phyloP scores from a whole-genome alignment of 148 eudicot genomes.

The Cornus controversa region DNA sequence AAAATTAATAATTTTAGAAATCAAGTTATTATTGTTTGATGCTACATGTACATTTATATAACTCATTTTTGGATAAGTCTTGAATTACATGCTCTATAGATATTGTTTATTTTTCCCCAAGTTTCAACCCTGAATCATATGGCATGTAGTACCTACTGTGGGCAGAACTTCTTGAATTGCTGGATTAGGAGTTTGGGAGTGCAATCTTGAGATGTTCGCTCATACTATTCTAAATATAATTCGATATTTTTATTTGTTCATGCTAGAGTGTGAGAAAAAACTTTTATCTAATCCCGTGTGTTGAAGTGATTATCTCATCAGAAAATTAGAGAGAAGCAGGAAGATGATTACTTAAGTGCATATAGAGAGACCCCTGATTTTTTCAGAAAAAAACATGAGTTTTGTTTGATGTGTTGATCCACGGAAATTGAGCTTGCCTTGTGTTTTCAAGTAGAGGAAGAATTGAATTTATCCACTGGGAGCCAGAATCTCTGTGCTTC shows the following conservation, averaged over 20 bases:
- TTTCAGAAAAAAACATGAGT: background rate
- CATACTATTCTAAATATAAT: background rate
- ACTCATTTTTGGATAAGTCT: no score
- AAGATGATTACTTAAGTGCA: background rate
- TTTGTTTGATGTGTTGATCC: background rate
- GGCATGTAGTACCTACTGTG: background rate
- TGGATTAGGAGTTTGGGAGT: background rate
- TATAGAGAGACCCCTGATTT: background rate
- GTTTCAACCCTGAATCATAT: background rate
- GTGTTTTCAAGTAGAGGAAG: background rate
- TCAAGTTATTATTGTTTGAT: background rate
- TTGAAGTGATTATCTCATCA: background rate
- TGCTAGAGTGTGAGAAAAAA: no score
- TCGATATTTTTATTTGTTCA: background rate
- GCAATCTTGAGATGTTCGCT: background rate
- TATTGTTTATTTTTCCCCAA: background rate
- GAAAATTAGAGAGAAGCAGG: background rate
- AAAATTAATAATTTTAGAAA: no score
- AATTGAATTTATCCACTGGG: background rate
- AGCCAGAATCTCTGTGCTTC: background rate
- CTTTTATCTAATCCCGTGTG: no score
- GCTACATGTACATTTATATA: background rate
- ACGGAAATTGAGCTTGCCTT: background rate
- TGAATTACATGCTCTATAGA: slow-evolving; percentile 1
- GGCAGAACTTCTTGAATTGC: background rate